Base-by-base conservation (phyloP, 768 basidiomycete genomes). In the Daedaleopsis nitida region DNA sequence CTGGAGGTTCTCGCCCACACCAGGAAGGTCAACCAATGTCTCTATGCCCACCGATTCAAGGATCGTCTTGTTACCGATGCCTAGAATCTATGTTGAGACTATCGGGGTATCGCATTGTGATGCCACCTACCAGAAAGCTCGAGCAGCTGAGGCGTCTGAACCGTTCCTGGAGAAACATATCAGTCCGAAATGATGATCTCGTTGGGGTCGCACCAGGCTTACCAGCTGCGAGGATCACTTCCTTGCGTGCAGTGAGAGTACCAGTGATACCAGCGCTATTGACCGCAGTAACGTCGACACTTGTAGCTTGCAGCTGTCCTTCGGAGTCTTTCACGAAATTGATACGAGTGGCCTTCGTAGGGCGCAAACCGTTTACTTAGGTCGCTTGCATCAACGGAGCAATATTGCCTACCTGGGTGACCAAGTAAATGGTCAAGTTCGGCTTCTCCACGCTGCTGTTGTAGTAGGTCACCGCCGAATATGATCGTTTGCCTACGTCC, bases 1-100 rank as follows among this genome's bases (percentile, higher is more conserved):
- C 38, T 45, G 53, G 13, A 61, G 35, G 38, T 61, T 61, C 42
- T 61, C 59, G 38, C 59, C 59, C 8, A 61, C 59, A 3, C 49
- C 50, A 13, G 59, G 59, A 34, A 55, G 53, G 23, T 61, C 59
- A 11, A 61, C 19, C 8, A 61, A 14, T 10, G 59, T 51, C 24
- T 42, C 7, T 32, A 61, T 56, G 7, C 59, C 48, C 11, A 24
- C n/a, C 16, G 10, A 21, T 8, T 19, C 16, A 12, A 61, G 32
- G 4, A 61, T 49, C 2, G 37, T 37, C 19, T 19, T 17, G 43
- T 61, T 61, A 24, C 59, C 59, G 38, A 61, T 61, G 6, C 52
- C 58, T 59, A 14, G 19, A 9, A 3, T 3, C 34, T 34, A 34
- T n/a, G 13, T 19, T 17, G 16, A 32, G 7, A 13, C 12, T 3